Evolutionary conservation across 169 alveolate species (phyloP), one percentile per base, ranked within the genome.

Genomic region (Plasmodium gonderi): DNA sequence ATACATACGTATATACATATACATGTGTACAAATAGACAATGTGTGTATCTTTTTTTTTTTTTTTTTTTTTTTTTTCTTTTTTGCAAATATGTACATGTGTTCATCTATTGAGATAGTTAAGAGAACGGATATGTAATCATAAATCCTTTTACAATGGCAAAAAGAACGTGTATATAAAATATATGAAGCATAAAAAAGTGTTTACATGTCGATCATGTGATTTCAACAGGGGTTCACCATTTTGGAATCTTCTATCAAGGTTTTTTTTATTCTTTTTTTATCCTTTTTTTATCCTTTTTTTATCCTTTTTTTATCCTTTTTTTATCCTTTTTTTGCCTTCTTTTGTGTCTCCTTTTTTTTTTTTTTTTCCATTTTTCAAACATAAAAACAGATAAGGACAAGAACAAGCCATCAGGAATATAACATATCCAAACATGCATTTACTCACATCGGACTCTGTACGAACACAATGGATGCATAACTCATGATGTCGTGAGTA

Each of bases 1-100:
- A 33, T 1, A 17, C 26, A 51, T 40, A 74, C 17, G 31, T 74
- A 40, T 23, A 40, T 40, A 74, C 0, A 74, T 40, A 40, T 33
- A 74, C 17, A 74, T 38, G 9, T 36, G 17, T 29, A 38, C n/a
- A n/a, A n/a, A n/a, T n/a, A n/a, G n/a, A n/a, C n/a, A n/a, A n/a
- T n/a, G n/a, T n/a, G n/a, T n/a, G n/a, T n/a, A n/a, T n/a, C n/a
- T 64, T 64, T 44, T 44, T 44, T 7, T 7, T 44, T 6, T 44
- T 20, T 1, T 42, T 42, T 40, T 42, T 9, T 76, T 17, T 42
- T 80, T 80, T 80, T 68, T 80, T 68, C 42, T 80, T 45, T 80
- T 45, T 80, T 38, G 38, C 40, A 51, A 45, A 78, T 49, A 60
- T 45, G 26, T 29, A 78, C 4, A 38, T 8, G 23, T n/a, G 26